Conservation (phyloP, 495 filamentous ascomycete genomes). For the Xylaria cubensis region DNA sequence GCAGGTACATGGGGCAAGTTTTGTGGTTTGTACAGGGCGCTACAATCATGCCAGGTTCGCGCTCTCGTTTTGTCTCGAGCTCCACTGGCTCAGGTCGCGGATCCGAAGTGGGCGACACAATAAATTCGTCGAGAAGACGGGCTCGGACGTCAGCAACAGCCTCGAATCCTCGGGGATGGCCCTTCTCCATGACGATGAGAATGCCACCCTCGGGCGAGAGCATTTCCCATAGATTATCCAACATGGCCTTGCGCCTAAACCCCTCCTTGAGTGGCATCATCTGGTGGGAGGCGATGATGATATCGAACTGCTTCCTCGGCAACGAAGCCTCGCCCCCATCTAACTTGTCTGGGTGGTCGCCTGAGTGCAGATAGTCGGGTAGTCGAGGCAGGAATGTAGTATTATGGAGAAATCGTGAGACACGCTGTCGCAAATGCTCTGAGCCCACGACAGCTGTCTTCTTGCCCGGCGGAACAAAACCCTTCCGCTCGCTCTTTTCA, state of each 20-base stretch:
- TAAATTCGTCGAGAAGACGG: slow-evolving; percentile 75
- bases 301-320: slow-evolving; percentile 79
- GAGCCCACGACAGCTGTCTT: slow-evolving; percentile 59
- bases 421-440: slow-evolving; percentile 69
- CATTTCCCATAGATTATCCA: slow-evolving; percentile 88
- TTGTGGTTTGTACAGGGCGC: slow-evolving; percentile 94
- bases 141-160: slow-evolving; percentile 83
- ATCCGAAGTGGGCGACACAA: slow-evolving; percentile 66
- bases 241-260: slow-evolving; percentile 72
- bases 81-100: slow-evolving; percentile 42
- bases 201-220: slow-evolving; percentile 85
- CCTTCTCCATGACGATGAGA: slow-evolving; percentile 89
- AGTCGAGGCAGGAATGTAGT: slow-evolving; percentile 91
- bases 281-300: slow-evolving; percentile 88
- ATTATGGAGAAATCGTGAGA: slow-evolving; percentile 79
- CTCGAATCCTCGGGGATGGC: slow-evolving; percentile 89
- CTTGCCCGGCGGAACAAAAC: slow-evolving; percentile 50
- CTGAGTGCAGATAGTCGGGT: slow-evolving; percentile 82
- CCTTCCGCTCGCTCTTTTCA: slow-evolving; percentile 52
- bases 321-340: slow-evolving; percentile 48
- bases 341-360: slow-evolving; percentile 46
- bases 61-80: slow-evolving; percentile 38
- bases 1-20: slow-evolving; percentile 85
- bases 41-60: slow-evolving; percentile 86
- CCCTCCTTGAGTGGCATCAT: slow-evolving; percentile 75